phyloP scores from a whole-genome alignment of 2,329 filamentous ascomycete genomes.

The Diaporthe ilicicola region DNA sequence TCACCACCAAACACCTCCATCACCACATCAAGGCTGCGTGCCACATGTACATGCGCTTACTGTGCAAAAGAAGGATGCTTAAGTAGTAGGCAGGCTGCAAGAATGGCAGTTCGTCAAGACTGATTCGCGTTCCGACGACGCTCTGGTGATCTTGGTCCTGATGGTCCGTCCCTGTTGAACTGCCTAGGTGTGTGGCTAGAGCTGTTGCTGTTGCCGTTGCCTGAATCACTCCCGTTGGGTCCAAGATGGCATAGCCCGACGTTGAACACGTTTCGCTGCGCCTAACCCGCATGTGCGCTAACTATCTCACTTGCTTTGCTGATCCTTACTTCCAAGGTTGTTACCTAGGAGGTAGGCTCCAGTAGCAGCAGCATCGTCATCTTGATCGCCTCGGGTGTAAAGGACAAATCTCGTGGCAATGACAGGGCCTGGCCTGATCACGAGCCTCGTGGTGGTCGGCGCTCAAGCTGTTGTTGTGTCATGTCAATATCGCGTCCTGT shows the following conservation, averaged over 20 bases:
- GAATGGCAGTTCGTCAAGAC: neutral
- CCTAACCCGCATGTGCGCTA: neutral
- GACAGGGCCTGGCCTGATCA: neutral
- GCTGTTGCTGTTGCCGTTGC: too few species aligned
- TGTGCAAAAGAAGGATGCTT: too few species aligned
- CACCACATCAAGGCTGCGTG: neutral
- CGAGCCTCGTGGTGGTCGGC: neutral
- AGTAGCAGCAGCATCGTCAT: neutral
- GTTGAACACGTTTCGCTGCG: neutral
- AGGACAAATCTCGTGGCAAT: slow-evolving; percentile 4
- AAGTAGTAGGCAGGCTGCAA: neutral
- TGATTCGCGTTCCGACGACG: too few species aligned
- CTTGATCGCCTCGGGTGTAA: neutral
- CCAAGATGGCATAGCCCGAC: neutral
- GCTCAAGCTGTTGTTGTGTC: neutral
- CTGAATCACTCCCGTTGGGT: too few species aligned
- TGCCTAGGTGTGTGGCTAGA: too few species aligned
- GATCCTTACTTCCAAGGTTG: neutral
- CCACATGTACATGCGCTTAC: neutral
- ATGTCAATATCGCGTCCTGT: neutral
- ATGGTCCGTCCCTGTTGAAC: too few species aligned
- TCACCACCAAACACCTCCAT: neutral
- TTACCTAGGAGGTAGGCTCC: neutral
- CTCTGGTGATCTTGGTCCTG: too few species aligned
- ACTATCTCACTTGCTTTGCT: too few species aligned